Evolutionary conservation across 805 yeast species (phyloP), one percentile per base, ranked within the genome.

Genomic region (Grigorovia humatica): DNA sequence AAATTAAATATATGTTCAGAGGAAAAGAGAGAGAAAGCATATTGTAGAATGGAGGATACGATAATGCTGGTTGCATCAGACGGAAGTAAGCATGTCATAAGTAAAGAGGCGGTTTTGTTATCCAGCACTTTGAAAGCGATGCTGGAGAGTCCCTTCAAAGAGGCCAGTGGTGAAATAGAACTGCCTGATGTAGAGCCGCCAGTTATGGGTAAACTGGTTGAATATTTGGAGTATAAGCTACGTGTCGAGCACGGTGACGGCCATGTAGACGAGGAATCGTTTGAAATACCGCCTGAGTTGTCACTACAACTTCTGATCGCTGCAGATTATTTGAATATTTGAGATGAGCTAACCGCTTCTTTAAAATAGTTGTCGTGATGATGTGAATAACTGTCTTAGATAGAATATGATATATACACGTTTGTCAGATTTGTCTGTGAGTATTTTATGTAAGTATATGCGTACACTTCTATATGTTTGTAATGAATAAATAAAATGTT

Each of bases 281-380:
- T 93, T 67, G 85, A 85, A 41, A 80, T 93, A 2, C 96, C 98
- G 1, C 90, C 97, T 0, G 97, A 88, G 58, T 78, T 91, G 80
- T 96, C 98, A 0, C 71, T 91, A 55, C 98, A 93, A 64, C 70
- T 91, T 57, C 69, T 93, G 46, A 91, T 93, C 41, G 96, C 96
- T 27, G 96, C 98, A 1, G 99, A 93, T 64, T 91, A 80, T 64
- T 55, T 67, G 49, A 57, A 61, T 56, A 59, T 68, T 51, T 61
- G 23, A 32, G 38, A 32, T 32, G 38, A 32, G 38, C 2, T 32
- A 32, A 9, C 15, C 11, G 15, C 15, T 2, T 9, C 15, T 32
- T 32, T 4, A 4, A 4, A 4, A 32, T 32, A 32, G 38, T 13
- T 32, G 32, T 30, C n/a, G n/a, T n/a, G n/a, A n/a, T 32, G 27